Conservation (phyloP, 2,329 filamentous ascomycete genomes). For the Fusarium burgessii region DNA sequence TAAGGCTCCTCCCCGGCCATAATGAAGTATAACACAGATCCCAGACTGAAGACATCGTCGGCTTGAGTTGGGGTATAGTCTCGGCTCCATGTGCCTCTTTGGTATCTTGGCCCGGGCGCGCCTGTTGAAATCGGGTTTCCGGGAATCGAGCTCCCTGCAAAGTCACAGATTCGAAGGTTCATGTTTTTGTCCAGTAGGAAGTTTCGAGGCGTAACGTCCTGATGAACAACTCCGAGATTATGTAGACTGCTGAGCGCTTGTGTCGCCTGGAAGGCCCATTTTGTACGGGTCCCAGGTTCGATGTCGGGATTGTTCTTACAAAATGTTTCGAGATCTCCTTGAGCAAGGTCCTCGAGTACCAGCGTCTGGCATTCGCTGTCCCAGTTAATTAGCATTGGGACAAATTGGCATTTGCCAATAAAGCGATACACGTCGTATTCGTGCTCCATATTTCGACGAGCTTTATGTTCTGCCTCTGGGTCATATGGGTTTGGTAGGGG, state of each 20-base stretch:
- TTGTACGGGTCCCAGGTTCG: too few species aligned
- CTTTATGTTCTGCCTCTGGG: constrained; percentile 2
- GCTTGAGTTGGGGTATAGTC: neutral
- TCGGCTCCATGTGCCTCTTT: neutral
- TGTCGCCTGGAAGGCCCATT: constrained; percentile 12
- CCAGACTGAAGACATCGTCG: neutral
- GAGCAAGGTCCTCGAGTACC: constrained; percentile 18
- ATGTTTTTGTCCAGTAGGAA: constrained; percentile 1
- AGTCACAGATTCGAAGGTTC: neutral
- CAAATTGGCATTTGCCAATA: constrained; percentile 13
- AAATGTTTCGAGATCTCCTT: constrained; percentile 30
- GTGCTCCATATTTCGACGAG: constrained; percentile 21
- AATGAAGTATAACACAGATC: neutral
- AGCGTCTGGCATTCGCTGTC: constrained; percentile 18
- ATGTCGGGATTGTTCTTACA: neutral
- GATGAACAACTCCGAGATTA: neutral
- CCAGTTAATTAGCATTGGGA: constrained; percentile 33
- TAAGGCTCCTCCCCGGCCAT: neutral
- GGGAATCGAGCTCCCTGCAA: neutral
- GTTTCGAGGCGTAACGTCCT: neutral
- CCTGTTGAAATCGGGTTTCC: neutral
- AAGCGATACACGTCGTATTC: constrained; percentile 24
- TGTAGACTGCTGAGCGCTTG: neutral
- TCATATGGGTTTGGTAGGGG: constrained; percentile 23
- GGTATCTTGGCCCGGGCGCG: neutral